Conservation (phyloP, 2,329 filamentous ascomycete genomes). For the Pezizomycotina sp. region DNA sequence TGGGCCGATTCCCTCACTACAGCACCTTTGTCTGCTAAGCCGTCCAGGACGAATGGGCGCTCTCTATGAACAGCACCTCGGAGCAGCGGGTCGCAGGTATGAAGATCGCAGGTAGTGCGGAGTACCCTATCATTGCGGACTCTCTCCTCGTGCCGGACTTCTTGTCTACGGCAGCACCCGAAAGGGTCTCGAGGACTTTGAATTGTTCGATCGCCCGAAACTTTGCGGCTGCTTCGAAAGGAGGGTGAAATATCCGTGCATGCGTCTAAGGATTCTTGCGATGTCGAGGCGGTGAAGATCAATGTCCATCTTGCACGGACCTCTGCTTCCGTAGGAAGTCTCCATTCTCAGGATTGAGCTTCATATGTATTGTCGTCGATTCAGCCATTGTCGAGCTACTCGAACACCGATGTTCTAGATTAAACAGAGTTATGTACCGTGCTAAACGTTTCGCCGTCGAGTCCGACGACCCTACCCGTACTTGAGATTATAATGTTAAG, state of each 20-base stretch:
- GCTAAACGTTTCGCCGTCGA: too few relatives aligned
- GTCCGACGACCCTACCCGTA: too few relatives aligned
- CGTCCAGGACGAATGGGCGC: constrained; percentile 71
- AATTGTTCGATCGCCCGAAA: constrained; percentile 39
- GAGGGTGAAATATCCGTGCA: constrained; percentile 45
- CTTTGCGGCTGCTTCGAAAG: constrained; percentile 35
- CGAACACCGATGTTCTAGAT: too few relatives aligned
- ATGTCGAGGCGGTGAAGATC: constrained; percentile 53
- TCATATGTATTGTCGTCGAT: constrained; percentile 14
- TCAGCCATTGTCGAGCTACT: too few relatives aligned
- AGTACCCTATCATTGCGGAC: constrained; percentile 85
- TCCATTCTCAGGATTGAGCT: constrained; percentile 7
- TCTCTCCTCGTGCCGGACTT: constrained; percentile 75
- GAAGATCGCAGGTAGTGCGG: constrained; percentile 83
- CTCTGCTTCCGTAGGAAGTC: constrained; percentile 31
- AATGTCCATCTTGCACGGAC: constrained; percentile 47
- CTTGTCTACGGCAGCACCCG: constrained; percentile 62
- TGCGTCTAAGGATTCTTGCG: constrained; percentile 49
- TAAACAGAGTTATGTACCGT: too few relatives aligned
- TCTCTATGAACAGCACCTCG: constrained; percentile 27
- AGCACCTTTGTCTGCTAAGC: constrained; percentile 72
- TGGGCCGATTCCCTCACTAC: constrained; percentile 82
- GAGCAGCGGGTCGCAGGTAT: constrained; percentile 39
- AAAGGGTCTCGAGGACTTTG: constrained; percentile 32
- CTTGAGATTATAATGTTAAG: too few relatives aligned